Conservation (phyloP, 345 rosid genomes). For the Lenwebbia sp. region DNA sequence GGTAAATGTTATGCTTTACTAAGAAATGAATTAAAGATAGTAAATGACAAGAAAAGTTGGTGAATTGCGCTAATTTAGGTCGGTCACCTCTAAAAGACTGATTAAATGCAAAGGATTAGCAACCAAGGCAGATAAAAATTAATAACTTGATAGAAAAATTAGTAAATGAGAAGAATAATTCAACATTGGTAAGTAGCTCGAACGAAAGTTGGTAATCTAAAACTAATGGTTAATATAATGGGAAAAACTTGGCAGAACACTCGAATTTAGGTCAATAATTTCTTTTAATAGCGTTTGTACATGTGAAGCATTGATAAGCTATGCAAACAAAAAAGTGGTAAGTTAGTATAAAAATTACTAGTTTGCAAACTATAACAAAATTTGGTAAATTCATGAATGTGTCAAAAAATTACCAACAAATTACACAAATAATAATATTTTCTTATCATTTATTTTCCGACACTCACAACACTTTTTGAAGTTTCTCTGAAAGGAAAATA, state of each 20-base stretch:
- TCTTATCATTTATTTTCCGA: not conserved
- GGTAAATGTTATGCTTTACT: not conserved
- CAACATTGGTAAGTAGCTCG: not conserved
- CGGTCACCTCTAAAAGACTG: not conserved
- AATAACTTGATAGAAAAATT: not conserved
- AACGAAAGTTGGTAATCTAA: not conserved
- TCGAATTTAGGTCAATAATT: not conserved
- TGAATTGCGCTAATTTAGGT: not conserved
- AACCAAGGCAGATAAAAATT: not conserved
- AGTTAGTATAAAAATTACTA: not conserved
- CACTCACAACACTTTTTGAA: not conserved
- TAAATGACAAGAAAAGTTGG: not conserved
- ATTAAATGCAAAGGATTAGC: not conserved
- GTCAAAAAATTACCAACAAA: not conserved
- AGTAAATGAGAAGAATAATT: not conserved
- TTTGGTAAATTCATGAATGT: not conserved
- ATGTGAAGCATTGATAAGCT: not conserved
- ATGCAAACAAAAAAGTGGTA: not conserved
- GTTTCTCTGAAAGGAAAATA: not conserved
- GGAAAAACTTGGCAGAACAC: rapidly evolving
- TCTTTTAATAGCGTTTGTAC: not conserved
- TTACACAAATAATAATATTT: not conserved
- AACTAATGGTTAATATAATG: not conserved
- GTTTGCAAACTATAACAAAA: not conserved
- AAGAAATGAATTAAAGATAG: not conserved